Base-by-base conservation (phyloP, 2,329 filamentous ascomycete genomes). In the Chrysosporium keratinophilum region DNA sequence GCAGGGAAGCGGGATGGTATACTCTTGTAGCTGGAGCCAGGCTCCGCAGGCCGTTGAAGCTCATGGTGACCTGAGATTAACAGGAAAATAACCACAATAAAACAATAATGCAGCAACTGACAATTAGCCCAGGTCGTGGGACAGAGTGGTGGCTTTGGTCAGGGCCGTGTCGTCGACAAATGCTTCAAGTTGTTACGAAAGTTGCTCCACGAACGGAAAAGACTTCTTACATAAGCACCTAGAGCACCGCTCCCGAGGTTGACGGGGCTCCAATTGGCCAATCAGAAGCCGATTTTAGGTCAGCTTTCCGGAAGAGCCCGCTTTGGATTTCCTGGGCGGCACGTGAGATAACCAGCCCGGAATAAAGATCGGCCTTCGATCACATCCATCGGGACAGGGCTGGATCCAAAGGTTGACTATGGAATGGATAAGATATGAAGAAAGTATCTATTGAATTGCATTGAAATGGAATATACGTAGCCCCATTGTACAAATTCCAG, bases 21-120 rank as follows among this genome's bases (percentile, higher is more conserved):
- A 76, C 74, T 68, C 74, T 74, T 58, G 70, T 70, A 54, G 68
- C 66, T 58, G 74, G 71, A 71, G 71, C 68, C 61, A 76, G 63
- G 69, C 72, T 76, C 71, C 74, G 72, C 64, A 75, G 66, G 64
- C 72, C 68, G 62, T 70, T 61, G 60, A 73, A 75, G 68, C 72
- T 75, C 74, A 77, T 77, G 61, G 63, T 74, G 67, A 58, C 63
- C 64, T 41, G 17, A 23, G 54, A 40, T 47, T 28, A 45, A 45
- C 42, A 56, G 37, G 46, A 19, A 40, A 48, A 34, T 35, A 37
- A 44, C 39, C 39, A 31, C 51, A 47, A 43, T 35, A 40, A 31
- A 44, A 9, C 60, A 60, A 59, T 53, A 41, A 48, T 54, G 56
- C 44, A 55, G 52, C 40, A 35, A 46, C 34, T 56, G 23, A 28